Percentiles rank a stretch among this genome's conserved stretches.
These are phyloP conservation scores for Coelastrella sp. DNA, from an alignment of 139 green algal species.

Conservation along the genomic window DNA sequence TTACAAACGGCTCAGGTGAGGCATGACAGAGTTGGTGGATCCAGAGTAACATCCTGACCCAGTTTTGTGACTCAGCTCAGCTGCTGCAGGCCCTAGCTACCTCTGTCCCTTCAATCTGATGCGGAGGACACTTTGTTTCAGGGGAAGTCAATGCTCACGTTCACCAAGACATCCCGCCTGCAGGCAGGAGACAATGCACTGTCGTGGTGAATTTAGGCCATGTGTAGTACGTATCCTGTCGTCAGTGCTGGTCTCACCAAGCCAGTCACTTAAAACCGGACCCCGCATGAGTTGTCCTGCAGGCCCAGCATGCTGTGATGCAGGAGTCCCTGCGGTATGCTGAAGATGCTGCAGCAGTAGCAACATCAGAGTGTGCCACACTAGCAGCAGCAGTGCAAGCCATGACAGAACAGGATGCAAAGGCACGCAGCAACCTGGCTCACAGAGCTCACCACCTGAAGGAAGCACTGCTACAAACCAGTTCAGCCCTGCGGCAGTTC, in stretches of 20 bases:
- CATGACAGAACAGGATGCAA: conserved; percentile 35
- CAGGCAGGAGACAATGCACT: no score
- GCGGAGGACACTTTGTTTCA: no score
- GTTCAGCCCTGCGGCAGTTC: conserved; percentile 6
- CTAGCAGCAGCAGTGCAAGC: conserved; percentile 32
- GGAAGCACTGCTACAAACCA: conserved; percentile 25
- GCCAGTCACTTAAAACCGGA: neutral
- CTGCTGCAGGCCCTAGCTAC: no score
- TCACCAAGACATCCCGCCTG: no score
- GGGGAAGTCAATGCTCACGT: no score
- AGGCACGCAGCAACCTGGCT: conserved; percentile 24
- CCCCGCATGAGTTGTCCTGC: neutral
- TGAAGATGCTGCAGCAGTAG: conserved; percentile 25
- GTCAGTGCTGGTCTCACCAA: no score
- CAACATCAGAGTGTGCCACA: conserved; percentile 31
- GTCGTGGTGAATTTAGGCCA: no score
- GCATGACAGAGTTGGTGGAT: neutral
- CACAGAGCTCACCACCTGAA: conserved; percentile 22
- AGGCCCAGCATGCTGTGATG: conserved; percentile 37
- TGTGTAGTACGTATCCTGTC: no score
- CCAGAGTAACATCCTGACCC: no score
- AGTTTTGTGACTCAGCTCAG: no score
- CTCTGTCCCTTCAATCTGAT: no score
- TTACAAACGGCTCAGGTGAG: conserved; percentile 13
- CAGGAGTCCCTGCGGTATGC: conserved; percentile 25